Percentiles rank a stretch among this genome's conserved stretches.
Evolutionary conservation across 441 rosid genomes (phyloP).

Genomic region (Mallotus repandus): DNA sequence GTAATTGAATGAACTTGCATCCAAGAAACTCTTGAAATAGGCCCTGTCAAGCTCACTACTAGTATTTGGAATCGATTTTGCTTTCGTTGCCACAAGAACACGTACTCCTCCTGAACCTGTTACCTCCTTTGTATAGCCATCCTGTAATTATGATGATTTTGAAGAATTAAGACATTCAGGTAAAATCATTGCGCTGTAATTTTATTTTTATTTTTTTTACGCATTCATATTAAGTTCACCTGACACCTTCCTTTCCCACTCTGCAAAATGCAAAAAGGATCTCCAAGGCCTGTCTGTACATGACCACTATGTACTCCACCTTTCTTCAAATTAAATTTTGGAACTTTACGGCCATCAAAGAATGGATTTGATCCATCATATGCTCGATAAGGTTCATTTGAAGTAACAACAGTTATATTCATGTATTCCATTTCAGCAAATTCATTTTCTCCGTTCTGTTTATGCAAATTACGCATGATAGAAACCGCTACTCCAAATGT

Average conservation of each 20-base stretch:
- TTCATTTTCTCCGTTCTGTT: slow-evolving; percentile 51
- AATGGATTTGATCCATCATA: slow-evolving; percentile 79
- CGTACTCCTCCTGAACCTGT: slow-evolving; percentile 56
- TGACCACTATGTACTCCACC: slow-evolving; percentile 86
- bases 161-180: neutral
- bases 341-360: slow-evolving; percentile 50
- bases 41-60: slow-evolving; percentile 52
- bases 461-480: slow-evolving; percentile 45
- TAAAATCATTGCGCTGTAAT: neutral
- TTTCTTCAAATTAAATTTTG: slow-evolving; percentile 51
- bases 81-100: slow-evolving; percentile 75
- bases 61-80: slow-evolving; percentile 54
- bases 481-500: slow-evolving; percentile 74
- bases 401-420: slow-evolving; percentile 79
- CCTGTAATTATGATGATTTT: slow-evolving; percentile 35
- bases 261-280: slow-evolving; percentile 54
- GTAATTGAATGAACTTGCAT: slow-evolving; percentile 45
- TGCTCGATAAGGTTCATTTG: slow-evolving; percentile 68
- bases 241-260: slow-evolving; percentile 70
- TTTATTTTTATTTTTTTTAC: neutral
- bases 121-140: slow-evolving; percentile 75
- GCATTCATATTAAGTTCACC: slow-evolving; percentile 32
- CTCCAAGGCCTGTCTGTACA: slow-evolving; percentile 67
- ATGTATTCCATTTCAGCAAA: slow-evolving; percentile 86
- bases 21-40: slow-evolving; percentile 70